Percentiles rank a stretch among this genome's conserved stretches.
These are phyloP conservation scores for Saccharomycopsis sp. DNA, from an alignment of 805 yeast genomes.

Conservation along the genomic window DNA sequence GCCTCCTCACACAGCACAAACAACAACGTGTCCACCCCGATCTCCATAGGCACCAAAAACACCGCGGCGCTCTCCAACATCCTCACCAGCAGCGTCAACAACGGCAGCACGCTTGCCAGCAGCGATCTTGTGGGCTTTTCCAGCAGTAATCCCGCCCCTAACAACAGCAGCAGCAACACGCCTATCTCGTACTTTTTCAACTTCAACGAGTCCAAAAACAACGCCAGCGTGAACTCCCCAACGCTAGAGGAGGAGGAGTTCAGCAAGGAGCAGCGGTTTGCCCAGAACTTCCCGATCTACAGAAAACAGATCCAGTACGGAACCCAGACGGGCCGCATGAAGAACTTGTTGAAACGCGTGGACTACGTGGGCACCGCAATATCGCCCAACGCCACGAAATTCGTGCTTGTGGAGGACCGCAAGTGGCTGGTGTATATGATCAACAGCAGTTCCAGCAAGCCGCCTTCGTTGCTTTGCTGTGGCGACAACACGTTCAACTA, in stretches of 20 bases:
- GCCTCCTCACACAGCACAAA: background rate
- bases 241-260: conserved; percentile 33
- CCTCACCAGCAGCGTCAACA: background rate
- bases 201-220: background rate
- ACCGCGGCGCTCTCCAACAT: too few species aligned
- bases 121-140: background rate
- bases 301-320: conserved; percentile 50
- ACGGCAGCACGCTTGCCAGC: background rate
- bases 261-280: conserved; percentile 37
- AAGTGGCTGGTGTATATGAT: conserved; percentile 67
- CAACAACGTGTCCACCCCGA: background rate
- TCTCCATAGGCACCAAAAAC: background rate
- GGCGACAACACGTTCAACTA: conserved; percentile 65
- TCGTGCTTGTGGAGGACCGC: conserved; percentile 57
- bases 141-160: background rate
- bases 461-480: conserved; percentile 56
- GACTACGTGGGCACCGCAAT: conserved; percentile 44
- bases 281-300: conserved; percentile 76
- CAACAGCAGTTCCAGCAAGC: conserved; percentile 36
- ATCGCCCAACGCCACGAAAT: conserved; percentile 54
- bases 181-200: background rate
- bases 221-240: background rate
- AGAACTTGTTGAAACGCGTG: background rate
- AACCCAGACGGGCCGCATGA: conserved; percentile 33
- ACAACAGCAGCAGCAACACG: background rate